Evolutionary conservation across 306 rosid genomes (phyloP), one percentile per base, ranked within the genome.

Genomic region (Vigna radiata): DNA sequence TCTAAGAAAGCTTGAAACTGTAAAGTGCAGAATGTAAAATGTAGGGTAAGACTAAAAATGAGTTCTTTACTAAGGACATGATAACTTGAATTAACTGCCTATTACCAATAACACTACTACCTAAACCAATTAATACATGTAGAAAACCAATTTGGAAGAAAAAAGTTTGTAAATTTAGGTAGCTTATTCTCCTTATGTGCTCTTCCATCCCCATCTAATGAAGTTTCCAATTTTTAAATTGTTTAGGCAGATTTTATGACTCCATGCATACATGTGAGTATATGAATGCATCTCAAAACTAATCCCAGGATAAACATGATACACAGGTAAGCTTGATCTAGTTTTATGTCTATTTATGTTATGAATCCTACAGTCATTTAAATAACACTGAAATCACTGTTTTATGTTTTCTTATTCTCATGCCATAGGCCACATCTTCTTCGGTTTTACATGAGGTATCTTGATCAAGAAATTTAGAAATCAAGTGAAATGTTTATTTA

Each of bases 151-250:
- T 14, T 4, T n/a, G 19, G 31, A 66, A 37, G 56, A 65, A 39
- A 54, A 48, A 77, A 44, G 58, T 67, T 68, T 27, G 14, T 68
- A 37, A 50, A 14, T 36, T 39, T 37, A 7, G 53, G n/a, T 19
- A 48, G 48, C 33, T 59, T 44, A 9, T 48, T 60, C 59, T 59
- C 29, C 1, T 33, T 58, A 31, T 60, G 23, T 48, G 64, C 36
- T 68, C 54, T 76, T 49, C 43, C 63, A 15, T 25, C 60, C 36
- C 17, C 59, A 77, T 77, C 13, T 36, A 36, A 47, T 59, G 6
- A 27, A 58, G 37, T 43, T 12, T 2, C 55, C 37, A 43, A 19
- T 13, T 43, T 9, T 44, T 41, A 4, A 64, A 43, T 43, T 37
- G 21, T 5, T 12, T 7, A 14, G 61, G 17, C 0, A 67, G 25